These are phyloP conservation scores for Solanum aculeatissimum DNA, from an alignment of 305 asterid species.

Conservation along the genomic window DNA sequence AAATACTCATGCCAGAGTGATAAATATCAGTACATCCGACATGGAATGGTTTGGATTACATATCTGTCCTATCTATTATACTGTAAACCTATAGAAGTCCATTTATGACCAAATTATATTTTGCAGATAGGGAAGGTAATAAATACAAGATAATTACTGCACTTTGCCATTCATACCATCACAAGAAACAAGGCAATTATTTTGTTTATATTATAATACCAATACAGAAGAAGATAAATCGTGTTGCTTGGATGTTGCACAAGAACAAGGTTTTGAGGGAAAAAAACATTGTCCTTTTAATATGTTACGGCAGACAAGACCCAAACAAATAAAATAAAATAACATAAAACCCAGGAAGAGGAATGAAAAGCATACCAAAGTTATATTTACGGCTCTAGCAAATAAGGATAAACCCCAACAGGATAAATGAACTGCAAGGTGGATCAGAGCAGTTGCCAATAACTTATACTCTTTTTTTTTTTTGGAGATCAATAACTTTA, in stretches of 20 bases:
- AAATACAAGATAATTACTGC: not conserved
- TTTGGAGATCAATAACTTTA: not conserved
- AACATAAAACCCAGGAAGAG: not conserved
- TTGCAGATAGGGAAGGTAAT: not conserved
- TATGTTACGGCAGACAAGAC: not conserved
- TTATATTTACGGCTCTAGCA: not conserved
- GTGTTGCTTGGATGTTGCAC: not conserved
- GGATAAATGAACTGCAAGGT: not conserved
- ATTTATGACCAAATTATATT: not conserved
- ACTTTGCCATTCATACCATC: not conserved
- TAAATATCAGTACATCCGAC: not conserved
- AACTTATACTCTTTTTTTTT: too few species aligned
- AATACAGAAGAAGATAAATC: not conserved
- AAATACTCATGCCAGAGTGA: not conserved
- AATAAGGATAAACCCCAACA: not conserved
- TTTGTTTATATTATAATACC: not conserved
- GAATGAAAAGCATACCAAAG: not conserved
- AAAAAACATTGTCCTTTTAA: not conserved
- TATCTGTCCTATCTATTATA: not conserved
- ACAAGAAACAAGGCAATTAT: not conserved
- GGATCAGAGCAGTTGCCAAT: not conserved
- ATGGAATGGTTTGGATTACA: not conserved
- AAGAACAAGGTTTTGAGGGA: not conserved
- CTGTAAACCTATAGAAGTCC: not conserved
- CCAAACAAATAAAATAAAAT: not conserved